Evolutionary conservation across 345 rosid genomes (phyloP).

Genomic region (Salix viminalis): DNA sequence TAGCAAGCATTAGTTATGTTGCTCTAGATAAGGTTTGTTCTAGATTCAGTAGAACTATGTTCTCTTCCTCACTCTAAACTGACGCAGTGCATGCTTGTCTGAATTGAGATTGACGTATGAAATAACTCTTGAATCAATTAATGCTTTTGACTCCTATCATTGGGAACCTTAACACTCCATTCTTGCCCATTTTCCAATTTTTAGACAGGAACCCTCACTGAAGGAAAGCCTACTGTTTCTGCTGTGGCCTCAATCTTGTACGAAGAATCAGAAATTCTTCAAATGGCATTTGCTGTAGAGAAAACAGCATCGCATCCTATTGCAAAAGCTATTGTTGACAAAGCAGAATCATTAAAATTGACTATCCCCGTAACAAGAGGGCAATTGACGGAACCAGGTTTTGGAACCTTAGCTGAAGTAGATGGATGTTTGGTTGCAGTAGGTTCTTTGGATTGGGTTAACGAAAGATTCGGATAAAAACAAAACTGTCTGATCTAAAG

Average conservation of each 20-base stretch:
- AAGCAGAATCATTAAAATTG: conserved; percentile 59
- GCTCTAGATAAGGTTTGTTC: conserved; percentile 83
- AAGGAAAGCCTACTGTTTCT: conserved; percentile 81
- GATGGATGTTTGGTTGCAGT: conserved; percentile 83
- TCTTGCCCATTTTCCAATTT: conserved; percentile 8
- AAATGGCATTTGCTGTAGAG: conserved; percentile 92
- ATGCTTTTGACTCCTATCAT: background rate
- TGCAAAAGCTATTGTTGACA: conserved; percentile 72
- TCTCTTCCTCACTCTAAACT: conserved; percentile 7
- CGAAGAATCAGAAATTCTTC: conserved; percentile 66
- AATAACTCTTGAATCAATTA: background rate
- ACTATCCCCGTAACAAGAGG: conserved; percentile 75
- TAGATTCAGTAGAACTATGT: background rate
- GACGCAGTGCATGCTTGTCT: background rate
- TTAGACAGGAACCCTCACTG: conserved; percentile 95
- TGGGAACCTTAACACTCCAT: background rate
- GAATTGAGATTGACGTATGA: background rate
- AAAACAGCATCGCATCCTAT: conserved; percentile 85
- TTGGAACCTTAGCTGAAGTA: conserved; percentile 87
- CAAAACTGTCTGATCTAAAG: conserved; percentile 38
- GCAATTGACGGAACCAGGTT: conserved; percentile 86
- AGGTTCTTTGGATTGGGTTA: conserved; percentile 80
- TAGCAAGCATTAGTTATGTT: conserved; percentile 64
- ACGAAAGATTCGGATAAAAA: conserved; percentile 54
- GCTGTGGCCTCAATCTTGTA: conserved; percentile 57